A percentile compares a stretch with the other conserved stretches of the same genome.
Conservation (phyloP, 192 early-diverging fungal species). For the Allomyces macrogynus region DNA sequence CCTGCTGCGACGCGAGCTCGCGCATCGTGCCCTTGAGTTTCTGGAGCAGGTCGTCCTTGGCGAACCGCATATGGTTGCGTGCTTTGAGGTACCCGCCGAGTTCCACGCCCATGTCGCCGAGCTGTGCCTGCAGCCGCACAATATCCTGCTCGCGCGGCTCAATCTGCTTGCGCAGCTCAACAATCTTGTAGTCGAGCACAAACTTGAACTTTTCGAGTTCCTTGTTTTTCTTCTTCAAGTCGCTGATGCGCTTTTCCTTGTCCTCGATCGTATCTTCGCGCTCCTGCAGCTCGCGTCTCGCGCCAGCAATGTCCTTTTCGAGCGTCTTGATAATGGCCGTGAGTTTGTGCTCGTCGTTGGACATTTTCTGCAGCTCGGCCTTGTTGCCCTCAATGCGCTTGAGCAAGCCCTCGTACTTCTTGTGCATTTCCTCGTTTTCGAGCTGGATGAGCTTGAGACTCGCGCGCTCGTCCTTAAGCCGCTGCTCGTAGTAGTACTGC, state of each 20-base stretch:
- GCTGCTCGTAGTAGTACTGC: slow-evolving; percentile 17
- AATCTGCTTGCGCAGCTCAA: slow-evolving; percentile 32
- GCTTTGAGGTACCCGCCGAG: not conserved
- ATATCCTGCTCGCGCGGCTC: slow-evolving; percentile 32
- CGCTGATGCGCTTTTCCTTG: slow-evolving; percentile 37
- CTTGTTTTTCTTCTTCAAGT: slow-evolving; percentile 36
- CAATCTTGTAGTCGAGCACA: slow-evolving; percentile 34
- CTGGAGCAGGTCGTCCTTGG: not conserved
- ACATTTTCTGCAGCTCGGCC: slow-evolving; percentile 16
- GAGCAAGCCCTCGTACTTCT: slow-evolving; percentile 14
- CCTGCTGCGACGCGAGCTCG: not conserved
- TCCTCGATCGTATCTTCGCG: slow-evolving; percentile 36
- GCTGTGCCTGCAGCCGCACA: slow-evolving; percentile 8
- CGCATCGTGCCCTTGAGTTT: not conserved
- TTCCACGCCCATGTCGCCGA: not conserved
- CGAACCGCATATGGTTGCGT: not conserved
- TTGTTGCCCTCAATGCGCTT: slow-evolving; percentile 30
- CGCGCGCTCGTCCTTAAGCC: slow-evolving; percentile 20
- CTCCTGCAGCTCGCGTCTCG: slow-evolving; percentile 31
- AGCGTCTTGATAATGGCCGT: slow-evolving; percentile 20
- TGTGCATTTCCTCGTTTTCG: slow-evolving; percentile 25
- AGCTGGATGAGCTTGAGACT: slow-evolving; percentile 16
- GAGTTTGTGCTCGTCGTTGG: slow-evolving; percentile 19
- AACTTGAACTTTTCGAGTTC: slow-evolving; percentile 44
- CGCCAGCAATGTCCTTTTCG: slow-evolving; percentile 28